Base-by-base conservation (phyloP, 1,284 basidiomycete genomes). In the Puccinia novopanici region DNA sequence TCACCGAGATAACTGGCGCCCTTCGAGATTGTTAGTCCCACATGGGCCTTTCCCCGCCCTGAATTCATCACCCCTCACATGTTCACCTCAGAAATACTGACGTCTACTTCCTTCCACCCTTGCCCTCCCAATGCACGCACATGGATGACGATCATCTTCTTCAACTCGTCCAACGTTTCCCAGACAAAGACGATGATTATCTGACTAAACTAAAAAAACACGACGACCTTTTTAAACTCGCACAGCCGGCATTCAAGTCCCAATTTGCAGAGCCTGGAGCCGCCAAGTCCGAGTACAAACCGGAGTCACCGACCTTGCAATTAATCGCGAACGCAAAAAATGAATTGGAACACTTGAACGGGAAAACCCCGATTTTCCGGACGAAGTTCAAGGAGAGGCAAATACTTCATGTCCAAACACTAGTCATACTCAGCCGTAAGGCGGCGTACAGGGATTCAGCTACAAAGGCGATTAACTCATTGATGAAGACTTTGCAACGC, bases 371-470 rank as follows among this genome's bases (percentile, higher is more conserved):
- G 30, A 5, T 13, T 30, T 6, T 34, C 57, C 24, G 12, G 30
- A 37, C 15, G 1, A 34, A 5, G 30, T 2, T 34, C 12, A 61
- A 61, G 57, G 30, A 37, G 30, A 34, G 57, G 17, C 57, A 61
- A 61, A 61, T 61, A 30, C 19, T 61, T 27, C 30, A 24, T n/a
- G 57, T 61, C 57, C 34, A 61, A 61, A 34, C 57, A 34, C 57
- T 61, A 3, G 27, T 61, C 57, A 19, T 34, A 30, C 57, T 61
- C 27, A 61, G 57, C 30, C 24, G 57, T 13, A 34, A 61, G 4
- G 24, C 6, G 12, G 15, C 34, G 30, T 37, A 9, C 12, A 2
- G 5, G 9, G 17, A 37, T 34, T 5, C 34, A 2, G 57, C 57
- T 6, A 1, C 37, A 8, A 30, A 9, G 34, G 30, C 30, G 57